Evolutionary conservation across 345 rosid species (phyloP).

Genomic region (Mercurialis annua): DNA sequence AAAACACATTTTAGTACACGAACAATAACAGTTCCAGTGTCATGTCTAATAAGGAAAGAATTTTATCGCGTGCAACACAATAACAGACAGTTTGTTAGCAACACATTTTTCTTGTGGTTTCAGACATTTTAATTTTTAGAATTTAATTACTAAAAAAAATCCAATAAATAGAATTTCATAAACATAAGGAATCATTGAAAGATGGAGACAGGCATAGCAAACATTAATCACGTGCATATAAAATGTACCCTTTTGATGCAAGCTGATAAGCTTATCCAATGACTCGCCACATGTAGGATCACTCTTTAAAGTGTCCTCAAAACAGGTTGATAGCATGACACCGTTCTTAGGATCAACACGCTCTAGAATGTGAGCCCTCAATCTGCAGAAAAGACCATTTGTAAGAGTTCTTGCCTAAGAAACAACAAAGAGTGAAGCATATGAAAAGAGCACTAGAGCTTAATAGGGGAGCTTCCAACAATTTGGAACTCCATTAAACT

Average conservation of each 20-base stretch:
- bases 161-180: neutral
- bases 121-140: neutral
- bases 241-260: slow-evolving; percentile 54
- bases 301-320: slow-evolving; percentile 63
- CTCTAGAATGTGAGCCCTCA: slow-evolving; percentile 57
- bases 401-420: neutral
- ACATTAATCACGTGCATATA: neutral
- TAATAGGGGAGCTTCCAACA: neutral
- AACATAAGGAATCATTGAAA: neutral
- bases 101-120: too few species aligned
- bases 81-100: too few species aligned
- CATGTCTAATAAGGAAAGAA: too few species aligned
- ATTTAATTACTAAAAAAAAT: too few species aligned
- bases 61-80: too few species aligned
- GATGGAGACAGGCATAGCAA: neutral
- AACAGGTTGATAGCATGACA: slow-evolving; percentile 38
- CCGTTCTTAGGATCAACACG: slow-evolving; percentile 40
- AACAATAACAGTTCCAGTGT: too few species aligned
- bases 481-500: too few species aligned
- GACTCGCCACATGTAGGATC: slow-evolving; percentile 61
- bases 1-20: too few species aligned
- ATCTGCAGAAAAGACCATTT: slow-evolving; percentile 34
- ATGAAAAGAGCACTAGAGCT: neutral
- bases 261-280: slow-evolving; percentile 52
- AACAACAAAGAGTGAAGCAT: neutral